Conservation (phyloP, 768 basidiomycete species). For the Paxillus involutus region DNA sequence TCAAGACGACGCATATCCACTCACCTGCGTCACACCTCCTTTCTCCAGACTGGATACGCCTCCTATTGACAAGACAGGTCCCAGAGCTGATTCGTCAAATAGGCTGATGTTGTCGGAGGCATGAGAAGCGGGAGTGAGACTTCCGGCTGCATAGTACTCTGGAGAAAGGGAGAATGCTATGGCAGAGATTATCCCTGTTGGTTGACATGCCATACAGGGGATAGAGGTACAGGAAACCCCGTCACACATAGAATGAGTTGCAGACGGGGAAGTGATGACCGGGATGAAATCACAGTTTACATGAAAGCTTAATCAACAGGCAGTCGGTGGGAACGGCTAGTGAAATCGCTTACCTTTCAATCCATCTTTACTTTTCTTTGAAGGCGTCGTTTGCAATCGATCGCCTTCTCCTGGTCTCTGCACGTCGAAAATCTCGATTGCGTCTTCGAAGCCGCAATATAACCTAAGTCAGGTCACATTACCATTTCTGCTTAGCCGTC, state of each 20-base stretch:
- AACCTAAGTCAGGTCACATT: too few species aligned
- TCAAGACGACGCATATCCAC: neutral
- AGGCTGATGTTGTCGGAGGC: conserved; percentile 58
- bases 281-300: neutral
- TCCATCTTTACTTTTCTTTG: too few species aligned
- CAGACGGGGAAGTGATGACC: too few species aligned
- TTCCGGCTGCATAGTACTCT: conserved; percentile 80
- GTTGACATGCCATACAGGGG: neutral
- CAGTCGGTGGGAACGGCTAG: too few species aligned
- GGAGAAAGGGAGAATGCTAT: conserved; percentile 71
- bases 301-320: neutral
- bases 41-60: conserved; percentile 42
- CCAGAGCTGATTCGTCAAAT: conserved; percentile 59
- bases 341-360: too few species aligned
- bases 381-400: too few species aligned
- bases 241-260: too few species aligned
- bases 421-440: too few species aligned
- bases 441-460: too few species aligned
- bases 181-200: conserved; percentile 79
- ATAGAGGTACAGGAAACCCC: neutral
- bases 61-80: conserved; percentile 62
- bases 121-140: conserved; percentile 50
- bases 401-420: too few species aligned
- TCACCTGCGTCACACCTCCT: conserved; percentile 51
- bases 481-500: too few species aligned